phyloP scores from a whole-genome alignment of 2,329 filamentous ascomycete species.

The Ambrosiella cleistominuta region DNA sequence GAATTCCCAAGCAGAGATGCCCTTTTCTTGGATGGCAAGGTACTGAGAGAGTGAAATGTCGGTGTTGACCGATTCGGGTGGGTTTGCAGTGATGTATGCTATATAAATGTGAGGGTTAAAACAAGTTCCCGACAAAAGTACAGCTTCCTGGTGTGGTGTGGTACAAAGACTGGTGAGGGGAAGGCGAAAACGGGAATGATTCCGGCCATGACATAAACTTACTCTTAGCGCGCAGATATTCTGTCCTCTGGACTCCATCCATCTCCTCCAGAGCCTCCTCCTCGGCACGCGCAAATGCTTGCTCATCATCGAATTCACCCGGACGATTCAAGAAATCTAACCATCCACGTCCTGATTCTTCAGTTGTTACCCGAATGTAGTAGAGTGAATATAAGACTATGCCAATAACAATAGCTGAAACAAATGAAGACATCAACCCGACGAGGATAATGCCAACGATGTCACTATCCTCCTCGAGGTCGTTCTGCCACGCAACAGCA shows the following conservation, averaged over 20 bases:
- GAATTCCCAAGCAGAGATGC: constrained; percentile 98
- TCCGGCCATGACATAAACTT: constrained; percentile 14
- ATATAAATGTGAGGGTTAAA: constrained; percentile 1
- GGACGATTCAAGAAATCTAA: constrained; percentile 84
- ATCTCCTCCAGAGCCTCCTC: constrained; percentile 86
- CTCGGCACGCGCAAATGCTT: constrained; percentile 85
- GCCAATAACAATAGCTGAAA: constrained; percentile 61
- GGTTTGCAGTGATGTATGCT: constrained; percentile 91
- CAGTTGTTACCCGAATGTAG: constrained; percentile 33
- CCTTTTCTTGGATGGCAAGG: constrained; percentile 95
- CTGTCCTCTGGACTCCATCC: constrained; percentile 78
- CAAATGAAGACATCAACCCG: constrained; percentile 72
- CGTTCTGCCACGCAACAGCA: constrained; percentile 2
- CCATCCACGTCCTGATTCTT: constrained; percentile 11
- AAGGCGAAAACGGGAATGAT: neutral
- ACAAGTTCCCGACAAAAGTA: neutral
- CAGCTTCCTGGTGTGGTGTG: neutral
- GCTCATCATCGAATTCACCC: constrained; percentile 94
- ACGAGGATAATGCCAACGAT: constrained; percentile 41
- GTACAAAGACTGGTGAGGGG: neutral
- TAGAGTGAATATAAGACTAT: constrained; percentile 45
- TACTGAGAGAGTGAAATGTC: constrained; percentile 97
- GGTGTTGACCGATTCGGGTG: constrained; percentile 84
- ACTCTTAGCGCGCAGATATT: constrained; percentile 95
- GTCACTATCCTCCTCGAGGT: constrained; percentile 11